These are phyloP conservation scores for Cucumis cinereus DNA, from an alignment of 306 rosid genomes.

Conservation along the genomic window DNA sequence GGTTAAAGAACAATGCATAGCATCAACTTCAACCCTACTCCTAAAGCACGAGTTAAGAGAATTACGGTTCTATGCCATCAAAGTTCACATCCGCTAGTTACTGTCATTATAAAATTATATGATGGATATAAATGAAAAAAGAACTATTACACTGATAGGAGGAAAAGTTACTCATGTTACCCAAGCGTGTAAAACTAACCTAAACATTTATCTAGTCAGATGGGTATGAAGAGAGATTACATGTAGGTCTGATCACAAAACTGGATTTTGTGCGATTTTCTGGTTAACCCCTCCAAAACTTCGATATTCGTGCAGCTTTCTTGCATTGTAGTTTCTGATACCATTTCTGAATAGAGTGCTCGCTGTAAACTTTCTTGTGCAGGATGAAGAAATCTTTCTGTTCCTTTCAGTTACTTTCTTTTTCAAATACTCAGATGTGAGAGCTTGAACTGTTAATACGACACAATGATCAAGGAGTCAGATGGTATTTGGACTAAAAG, in stretches of 20 bases:
- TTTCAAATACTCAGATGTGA: slow-evolving; percentile 52
- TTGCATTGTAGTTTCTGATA: slow-evolving; percentile 44
- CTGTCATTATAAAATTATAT: background rate
- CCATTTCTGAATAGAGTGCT: slow-evolving; percentile 61
- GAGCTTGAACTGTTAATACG: slow-evolving; percentile 56
- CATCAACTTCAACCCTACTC: background rate
- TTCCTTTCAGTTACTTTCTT: slow-evolving; percentile 31
- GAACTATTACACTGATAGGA: background rate
- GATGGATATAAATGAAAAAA: background rate
- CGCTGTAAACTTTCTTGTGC: slow-evolving; percentile 31
- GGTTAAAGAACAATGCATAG: background rate
- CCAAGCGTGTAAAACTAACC: background rate
- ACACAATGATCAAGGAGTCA: slow-evolving; percentile 11
- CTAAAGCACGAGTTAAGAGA: background rate
- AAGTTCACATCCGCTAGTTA: background rate
- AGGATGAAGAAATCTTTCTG: slow-evolving; percentile 11
- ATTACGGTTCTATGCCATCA: background rate
- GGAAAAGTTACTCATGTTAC: background rate
- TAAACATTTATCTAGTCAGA: background rate
- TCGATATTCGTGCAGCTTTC: slow-evolving; percentile 32
- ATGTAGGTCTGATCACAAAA: slow-evolving; percentile 15
- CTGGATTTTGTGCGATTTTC: slow-evolving; percentile 10
- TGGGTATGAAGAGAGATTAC: background rate
- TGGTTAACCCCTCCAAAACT: slow-evolving; percentile 20
- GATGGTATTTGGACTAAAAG: background rate